Evolutionary conservation across 768 basidiomycete species (phyloP).

Genomic region (Clitopilus passeckerianus): DNA sequence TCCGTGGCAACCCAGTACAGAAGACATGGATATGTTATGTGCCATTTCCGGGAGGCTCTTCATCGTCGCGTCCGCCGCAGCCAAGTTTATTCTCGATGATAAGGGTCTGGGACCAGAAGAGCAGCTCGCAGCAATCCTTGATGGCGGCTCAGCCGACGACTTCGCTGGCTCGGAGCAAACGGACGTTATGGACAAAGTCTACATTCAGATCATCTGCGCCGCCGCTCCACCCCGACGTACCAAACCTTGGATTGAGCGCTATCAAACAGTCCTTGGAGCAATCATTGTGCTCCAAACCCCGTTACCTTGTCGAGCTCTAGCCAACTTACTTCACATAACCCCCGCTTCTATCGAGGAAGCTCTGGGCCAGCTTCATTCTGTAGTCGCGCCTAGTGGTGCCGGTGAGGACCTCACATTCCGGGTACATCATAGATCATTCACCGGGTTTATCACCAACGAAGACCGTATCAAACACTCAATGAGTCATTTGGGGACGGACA

Average conservation of each 20-base stretch:
- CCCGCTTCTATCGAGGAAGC: neutral
- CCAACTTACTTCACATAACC: neutral
- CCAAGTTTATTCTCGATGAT: neutral
- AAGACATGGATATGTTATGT: neutral
- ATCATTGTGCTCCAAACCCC: neutral
- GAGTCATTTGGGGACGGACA: neutral
- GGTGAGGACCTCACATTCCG: neutral
- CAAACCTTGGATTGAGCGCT: neutral
- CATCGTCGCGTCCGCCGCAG: neutral
- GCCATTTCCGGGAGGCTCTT: neutral
- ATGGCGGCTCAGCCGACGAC: neutral
- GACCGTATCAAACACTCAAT: neutral
- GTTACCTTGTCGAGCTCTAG: neutral
- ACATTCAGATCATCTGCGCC: neutral
- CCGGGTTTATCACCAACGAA: neutral
- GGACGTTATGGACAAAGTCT: neutral
- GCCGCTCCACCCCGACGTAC: neutral
- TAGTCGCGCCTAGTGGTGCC: neutral
- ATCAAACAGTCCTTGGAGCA: neutral
- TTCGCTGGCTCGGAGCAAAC: neutral
- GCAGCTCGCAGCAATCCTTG: neutral
- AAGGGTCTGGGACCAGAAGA: neutral
- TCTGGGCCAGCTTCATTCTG: neutral
- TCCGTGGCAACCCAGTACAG: neutral
- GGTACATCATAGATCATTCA: neutral